phyloP scores from a whole-genome alignment of 2,329 filamentous ascomycete species.

The Pseudogymnoascus verrucosus region DNA sequence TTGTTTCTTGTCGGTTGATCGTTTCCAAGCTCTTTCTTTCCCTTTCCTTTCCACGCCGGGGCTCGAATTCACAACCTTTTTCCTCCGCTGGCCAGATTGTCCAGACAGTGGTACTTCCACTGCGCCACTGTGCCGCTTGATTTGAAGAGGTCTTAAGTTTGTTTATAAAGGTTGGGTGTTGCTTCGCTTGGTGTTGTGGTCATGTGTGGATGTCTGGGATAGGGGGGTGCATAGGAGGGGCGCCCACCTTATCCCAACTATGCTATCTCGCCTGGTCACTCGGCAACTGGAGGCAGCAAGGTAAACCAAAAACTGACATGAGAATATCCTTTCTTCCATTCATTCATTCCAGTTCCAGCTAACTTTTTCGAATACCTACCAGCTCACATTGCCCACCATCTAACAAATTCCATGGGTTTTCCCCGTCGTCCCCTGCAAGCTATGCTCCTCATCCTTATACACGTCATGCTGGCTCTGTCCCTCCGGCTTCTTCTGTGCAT shows the following conservation, averaged over 20 bases:
- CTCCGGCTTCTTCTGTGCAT: not conserved
- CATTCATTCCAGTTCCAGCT: not conserved
- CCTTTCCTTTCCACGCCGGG: not conserved
- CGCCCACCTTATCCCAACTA: not conserved
- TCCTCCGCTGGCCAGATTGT: conserved; percentile 1
- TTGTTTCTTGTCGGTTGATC: not conserved
- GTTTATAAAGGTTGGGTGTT: not conserved
- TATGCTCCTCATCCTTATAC: conserved; percentile 71
- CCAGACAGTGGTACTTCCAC: not conserved
- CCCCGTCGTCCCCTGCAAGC: conserved; percentile 78
- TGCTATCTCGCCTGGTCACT: not conserved
- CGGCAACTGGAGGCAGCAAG: not conserved
- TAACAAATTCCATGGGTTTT: conserved; percentile 86
- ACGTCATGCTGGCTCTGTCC: conserved; percentile 29
- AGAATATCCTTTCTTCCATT: not conserved
- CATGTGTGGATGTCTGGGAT: not conserved
- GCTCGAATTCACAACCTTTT: not conserved
- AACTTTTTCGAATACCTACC: not conserved
- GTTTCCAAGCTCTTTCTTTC: too few relatives aligned
- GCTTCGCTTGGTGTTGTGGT: not conserved
- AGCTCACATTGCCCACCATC: not conserved
- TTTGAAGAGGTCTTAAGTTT: not conserved
- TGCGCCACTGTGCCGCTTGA: conserved; percentile 4
- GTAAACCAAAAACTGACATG: not conserved
- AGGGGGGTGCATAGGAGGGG: not conserved